A percentile compares a stretch with the other conserved stretches of the same genome.
phyloP scores from a whole-genome alignment of 768 basidiomycete genomes.

The Heimioporus sp. region DNA sequence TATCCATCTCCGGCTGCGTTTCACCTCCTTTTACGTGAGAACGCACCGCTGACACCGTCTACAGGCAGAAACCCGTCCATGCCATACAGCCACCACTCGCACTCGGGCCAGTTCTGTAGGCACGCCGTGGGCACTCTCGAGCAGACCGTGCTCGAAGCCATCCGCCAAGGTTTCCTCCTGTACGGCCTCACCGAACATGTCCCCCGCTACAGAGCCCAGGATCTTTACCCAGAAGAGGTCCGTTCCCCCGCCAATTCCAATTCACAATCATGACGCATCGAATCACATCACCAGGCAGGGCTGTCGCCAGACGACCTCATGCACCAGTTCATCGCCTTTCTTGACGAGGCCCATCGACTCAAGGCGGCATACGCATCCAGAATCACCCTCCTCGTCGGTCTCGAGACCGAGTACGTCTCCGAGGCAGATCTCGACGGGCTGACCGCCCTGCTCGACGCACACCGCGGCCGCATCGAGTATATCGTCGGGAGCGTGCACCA shows the following conservation, averaged over 20 bases:
- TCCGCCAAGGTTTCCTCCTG: conserved; percentile 70
- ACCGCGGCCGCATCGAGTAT: conserved; percentile 68
- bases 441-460: conserved; percentile 45
- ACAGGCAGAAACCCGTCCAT: conserved; percentile 25
- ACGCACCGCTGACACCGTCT: not conserved
- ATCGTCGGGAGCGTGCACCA: conserved; percentile 94
- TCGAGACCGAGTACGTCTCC: conserved; percentile 92
- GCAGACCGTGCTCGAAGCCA: conserved; percentile 78
- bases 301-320: conserved; percentile 50
- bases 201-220: conserved; percentile 76
- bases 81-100: conserved; percentile 84
- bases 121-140: conserved; percentile 83
- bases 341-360: conserved; percentile 78
- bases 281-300: conserved; percentile 44
- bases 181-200: conserved; percentile 93
- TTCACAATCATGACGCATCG: too few species aligned
- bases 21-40: conserved; percentile 18
- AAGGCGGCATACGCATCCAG: conserved; percentile 56
- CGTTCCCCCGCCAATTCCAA: not conserved
- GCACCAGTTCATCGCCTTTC: conserved; percentile 68
- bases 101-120: conserved; percentile 92
- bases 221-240: conserved; percentile 97
- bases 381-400: conserved; percentile 80
- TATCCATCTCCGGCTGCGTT: too few species aligned
- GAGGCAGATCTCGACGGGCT: conserved; percentile 59